phyloP scores from a whole-genome alignment of 768 basidiomycete species.

The Auriscalpium orientale region DNA sequence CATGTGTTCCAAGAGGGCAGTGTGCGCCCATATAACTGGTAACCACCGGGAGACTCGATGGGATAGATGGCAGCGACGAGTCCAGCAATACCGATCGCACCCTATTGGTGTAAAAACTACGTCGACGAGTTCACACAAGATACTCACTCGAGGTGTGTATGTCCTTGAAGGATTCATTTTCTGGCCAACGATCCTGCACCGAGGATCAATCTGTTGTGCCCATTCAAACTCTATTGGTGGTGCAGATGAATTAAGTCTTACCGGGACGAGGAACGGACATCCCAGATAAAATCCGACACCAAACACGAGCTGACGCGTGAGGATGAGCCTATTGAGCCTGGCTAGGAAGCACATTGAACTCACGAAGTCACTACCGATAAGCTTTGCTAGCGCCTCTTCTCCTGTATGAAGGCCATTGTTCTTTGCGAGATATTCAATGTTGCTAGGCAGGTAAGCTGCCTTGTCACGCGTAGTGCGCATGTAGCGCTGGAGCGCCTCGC shows the following conservation, averaged over 20 bases:
- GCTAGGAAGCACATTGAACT: not conserved
- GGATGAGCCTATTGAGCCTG: no score
- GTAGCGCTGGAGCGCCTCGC: conserved; percentile 49
- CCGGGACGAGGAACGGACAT: conserved; percentile 56
- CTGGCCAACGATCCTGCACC: conserved; percentile 53
- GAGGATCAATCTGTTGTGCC: conserved; percentile 41
- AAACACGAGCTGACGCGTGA: conserved; percentile 39
- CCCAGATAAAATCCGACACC: conserved; percentile 60
- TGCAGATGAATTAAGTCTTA: conserved; percentile 18
- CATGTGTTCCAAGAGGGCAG: conserved; percentile 61
- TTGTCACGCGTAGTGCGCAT: conserved; percentile 45
- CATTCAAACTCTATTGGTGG: no score
- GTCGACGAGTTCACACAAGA: not conserved
- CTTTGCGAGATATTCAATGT: conserved; percentile 56
- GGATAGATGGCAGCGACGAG: conserved; percentile 61
- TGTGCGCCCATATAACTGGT: conserved; percentile 57
- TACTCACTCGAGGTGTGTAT: conserved; percentile 48
- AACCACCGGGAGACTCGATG: conserved; percentile 56
- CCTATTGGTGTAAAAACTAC: conserved; percentile 26
- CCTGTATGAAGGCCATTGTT: conserved; percentile 50
- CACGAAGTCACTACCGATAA: conserved; percentile 47
- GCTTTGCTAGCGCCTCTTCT: conserved; percentile 36
- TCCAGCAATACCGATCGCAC: conserved; percentile 65
- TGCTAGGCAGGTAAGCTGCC: conserved; percentile 62
- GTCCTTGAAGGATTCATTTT: conserved; percentile 74